phyloP scores from a whole-genome alignment of 2,329 filamentous ascomycete genomes.

The Phaeophleospora eucalypticola region DNA sequence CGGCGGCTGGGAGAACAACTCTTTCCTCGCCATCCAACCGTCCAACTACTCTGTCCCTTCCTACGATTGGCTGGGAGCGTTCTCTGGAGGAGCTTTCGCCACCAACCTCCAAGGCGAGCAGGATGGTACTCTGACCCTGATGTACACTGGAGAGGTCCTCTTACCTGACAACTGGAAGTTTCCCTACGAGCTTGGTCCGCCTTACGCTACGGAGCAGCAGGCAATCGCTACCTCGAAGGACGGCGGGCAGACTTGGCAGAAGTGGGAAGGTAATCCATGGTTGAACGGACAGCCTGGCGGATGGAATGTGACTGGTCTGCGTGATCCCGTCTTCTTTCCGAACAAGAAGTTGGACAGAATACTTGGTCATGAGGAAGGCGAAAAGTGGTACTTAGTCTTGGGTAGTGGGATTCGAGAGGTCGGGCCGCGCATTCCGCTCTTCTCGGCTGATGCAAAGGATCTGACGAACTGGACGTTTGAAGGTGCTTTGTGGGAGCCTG shows the following conservation, averaged over 20 bases:
- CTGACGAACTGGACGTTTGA: conserved; percentile 42
- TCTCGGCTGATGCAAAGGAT: conserved; percentile 38
- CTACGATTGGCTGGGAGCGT: conserved; percentile 49
- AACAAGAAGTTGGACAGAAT: conserved; percentile 38
- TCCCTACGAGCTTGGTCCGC: conserved; percentile 39
- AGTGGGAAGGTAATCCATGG: conserved; percentile 42
- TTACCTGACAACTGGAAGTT: conserved; percentile 42
- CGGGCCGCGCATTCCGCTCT: conserved; percentile 42
- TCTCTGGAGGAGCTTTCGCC: conserved; percentile 47
- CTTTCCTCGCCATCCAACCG: conserved; percentile 36
- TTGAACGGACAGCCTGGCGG: conserved; percentile 34
- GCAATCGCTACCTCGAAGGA: conserved; percentile 42
- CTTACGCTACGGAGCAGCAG: conserved; percentile 35
- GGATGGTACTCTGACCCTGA: conserved; percentile 40
- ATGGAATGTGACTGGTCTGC: conserved; percentile 40
- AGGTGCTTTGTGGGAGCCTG: conserved; percentile 40
- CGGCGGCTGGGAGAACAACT: conserved; percentile 42
- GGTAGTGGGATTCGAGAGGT: conserved; percentile 42
- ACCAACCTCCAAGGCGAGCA: conserved; percentile 42
- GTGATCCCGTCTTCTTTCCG: conserved; percentile 28
- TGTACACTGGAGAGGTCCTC: conserved; percentile 43
- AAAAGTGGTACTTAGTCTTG: conserved; percentile 40
- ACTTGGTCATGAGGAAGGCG: conserved; percentile 36
- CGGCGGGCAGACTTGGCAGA: conserved; percentile 43
- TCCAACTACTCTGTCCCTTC: conserved; percentile 31